Evolutionary conservation across 345 rosid genomes (phyloP), one percentile per base, ranked within the genome.

Genomic region (Eucalyptus virginea): DNA sequence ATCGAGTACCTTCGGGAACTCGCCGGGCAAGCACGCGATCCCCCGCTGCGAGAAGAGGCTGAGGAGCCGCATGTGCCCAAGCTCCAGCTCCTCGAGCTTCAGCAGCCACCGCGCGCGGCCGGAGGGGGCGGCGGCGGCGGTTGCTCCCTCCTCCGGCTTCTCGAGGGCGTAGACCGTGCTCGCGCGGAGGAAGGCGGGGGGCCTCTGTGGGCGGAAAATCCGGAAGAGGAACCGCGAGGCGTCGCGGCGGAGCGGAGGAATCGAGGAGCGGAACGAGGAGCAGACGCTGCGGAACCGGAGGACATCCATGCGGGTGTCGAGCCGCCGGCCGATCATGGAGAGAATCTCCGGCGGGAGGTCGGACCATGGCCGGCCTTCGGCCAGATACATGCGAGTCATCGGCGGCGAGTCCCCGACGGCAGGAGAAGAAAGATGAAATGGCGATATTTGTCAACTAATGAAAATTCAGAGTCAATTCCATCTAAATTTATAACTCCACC

Each of bases 251-350:
- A 13, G 34, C 9, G n/a, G 83, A 30, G 90, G 90, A 62, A 81
- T 12, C 24, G 87, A 34, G 67, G 87, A 89, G 21, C 89, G 90
- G 90, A 90, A 92, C 21, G 88, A 28, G 5, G 37, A 45, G 91
- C 92, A 91, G 88, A 91, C 92, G 42, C 90, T 85, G n/a, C 92
- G 88, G 60, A 91, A 88, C 2, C 88, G 42, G 54, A 89, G 91
- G 45, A 88, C 7, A 81, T 92, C 92, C 54, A 88, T 34, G 89
- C 54, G 87, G 11, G 88, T 13, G 86, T 88, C 81, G 88, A 92
- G 88, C 51, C 42, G 80, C n/a, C 44, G 48, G 58, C 65, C 90
- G 54, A 92, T 90, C 44, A 18, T n/a, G 24, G 24, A 24, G 87
- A 89, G 54, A 11, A 92, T 5, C 40, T 90, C 90, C 42, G 52